Base-by-base conservation (phyloP, 257 asterid genomes). In the Perilla frutescens region DNA sequence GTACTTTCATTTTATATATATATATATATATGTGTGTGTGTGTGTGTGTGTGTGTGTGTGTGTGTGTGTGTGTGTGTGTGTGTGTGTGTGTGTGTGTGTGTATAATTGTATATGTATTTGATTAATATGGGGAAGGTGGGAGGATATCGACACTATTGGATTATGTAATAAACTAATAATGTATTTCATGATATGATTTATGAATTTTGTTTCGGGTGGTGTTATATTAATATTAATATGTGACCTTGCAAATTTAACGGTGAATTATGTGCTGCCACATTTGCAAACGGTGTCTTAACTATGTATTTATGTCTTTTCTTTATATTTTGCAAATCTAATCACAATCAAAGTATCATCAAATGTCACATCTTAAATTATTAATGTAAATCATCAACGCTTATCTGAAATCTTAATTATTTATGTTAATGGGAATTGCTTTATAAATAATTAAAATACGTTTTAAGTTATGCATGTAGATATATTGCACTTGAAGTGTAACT, bases 271-370 rank as follows among this genome's bases (percentile, higher is more conserved):
- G 32, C 4, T 53, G 58, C 58, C 34, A 53, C 3, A 9, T 45
- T 9, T 45, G 50, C n/a, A 45, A 45, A 54, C 1, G 26, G 26
- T 48, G 11, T 47, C 5, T 10, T 10, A 47, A 47, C 4, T 51
- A 7, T 56, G 1, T 4, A 55, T 55, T 26, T 26, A 6, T 37
- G 66, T 60, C 7, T 60, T n/a, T 37, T 60, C 66, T 6, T 37
- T n/a, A n/a, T 61, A 37, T 0, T 20, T 41, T 4, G 51, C 37
- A 62, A 62, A 62, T 62, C 68, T 62, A 62, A 40, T 62, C 68
- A 62, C 36, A 14, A 62, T 62, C 68, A 41, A 15, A 13, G 11
- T 11, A 11, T 48, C 53, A 48, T 8, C 11, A 48, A 34, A 3
- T 48, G 53, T 13, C 14, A 48, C 11, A 15, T 48, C 12, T 12